Base-by-base conservation (phyloP, 106 monocot species). In the Narthecium ossifragum region DNA sequence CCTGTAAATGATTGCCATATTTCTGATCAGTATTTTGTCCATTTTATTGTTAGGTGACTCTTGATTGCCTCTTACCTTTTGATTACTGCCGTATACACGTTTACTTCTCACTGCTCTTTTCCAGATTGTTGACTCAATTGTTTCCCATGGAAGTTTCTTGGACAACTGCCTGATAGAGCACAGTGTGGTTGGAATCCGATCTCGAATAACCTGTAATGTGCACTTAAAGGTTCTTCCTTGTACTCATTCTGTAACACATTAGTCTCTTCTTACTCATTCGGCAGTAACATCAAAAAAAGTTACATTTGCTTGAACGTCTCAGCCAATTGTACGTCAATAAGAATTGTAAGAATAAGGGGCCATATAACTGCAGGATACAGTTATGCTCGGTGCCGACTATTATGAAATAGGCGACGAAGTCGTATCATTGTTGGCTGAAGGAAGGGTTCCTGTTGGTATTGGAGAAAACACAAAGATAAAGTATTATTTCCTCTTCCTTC, bases 381-480 rank as follows among this genome's bases (percentile, higher is more conserved):
- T 94, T 31, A 86, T 94, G 94, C 72, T 94, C 10, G 94, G 94
- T 63, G 94, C 94, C 26, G 94, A 94, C 70, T 90, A 66, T 56
- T 94, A 94, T 23, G 89, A 94, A 75, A 94, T 89, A 3, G 89
- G 86, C 17, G 70, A 22, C 21, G 94, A 94, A 64, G 48, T 73
- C 43, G 70, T 77, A 49, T 62, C 85, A 36, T 41, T 89, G 55
- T 41, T 89, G 6, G 76, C 85, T 40, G 85, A 94, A 80, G 94
- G 94, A 36, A 74, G 60, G 65, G 94, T 94, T 51, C 94, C 89
- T 15, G 30, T 90, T 31, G 94, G 94, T 43, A 83, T 94, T 6
- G 94, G 94, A 70, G 80, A 86, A 63, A 90, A 94, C 72, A 78
- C 94, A 29, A 83, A 67, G 40, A 86, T 94, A 74, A 77, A 59